Conservation (phyloP, 148 eudicot genomes). For the Rheum nobile region DNA sequence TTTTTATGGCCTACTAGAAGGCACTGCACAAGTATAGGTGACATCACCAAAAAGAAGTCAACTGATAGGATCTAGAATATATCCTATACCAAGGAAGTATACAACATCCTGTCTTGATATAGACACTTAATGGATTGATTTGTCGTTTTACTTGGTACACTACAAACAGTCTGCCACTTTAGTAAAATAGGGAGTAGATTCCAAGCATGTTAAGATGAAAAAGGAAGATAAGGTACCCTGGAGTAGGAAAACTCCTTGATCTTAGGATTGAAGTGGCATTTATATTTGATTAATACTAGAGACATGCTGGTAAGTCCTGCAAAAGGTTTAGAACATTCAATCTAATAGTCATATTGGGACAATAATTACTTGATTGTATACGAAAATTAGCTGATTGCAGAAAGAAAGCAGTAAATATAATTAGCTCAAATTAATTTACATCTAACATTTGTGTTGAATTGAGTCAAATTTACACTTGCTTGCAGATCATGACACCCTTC, state of each 20-base stretch:
- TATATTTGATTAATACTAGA: too few species aligned
- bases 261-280: background rate
- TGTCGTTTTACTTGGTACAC: too few species aligned
- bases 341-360: too few species aligned
- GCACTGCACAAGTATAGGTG: background rate
- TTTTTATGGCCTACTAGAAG: background rate
- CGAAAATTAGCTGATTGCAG: background rate
- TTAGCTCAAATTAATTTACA: background rate
- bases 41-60: background rate
- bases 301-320: background rate
- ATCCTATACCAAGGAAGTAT: background rate
- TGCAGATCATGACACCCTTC: constrained; percentile 72
- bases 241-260: background rate
- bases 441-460: background rate
- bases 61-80: background rate
- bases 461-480: background rate
- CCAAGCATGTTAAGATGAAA: background rate
- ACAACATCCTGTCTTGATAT: background rate
- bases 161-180: background rate
- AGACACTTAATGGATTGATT: background rate
- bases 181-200: too few species aligned
- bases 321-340: background rate
- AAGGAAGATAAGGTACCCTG: background rate
- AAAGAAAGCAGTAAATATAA: background rate
- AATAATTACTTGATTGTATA: too few species aligned